Percentiles rank a stretch among this genome's conserved stretches.
phyloP scores from a whole-genome alignment of 2,329 filamentous ascomycete genomes.

The Botrytis elliptica region DNA sequence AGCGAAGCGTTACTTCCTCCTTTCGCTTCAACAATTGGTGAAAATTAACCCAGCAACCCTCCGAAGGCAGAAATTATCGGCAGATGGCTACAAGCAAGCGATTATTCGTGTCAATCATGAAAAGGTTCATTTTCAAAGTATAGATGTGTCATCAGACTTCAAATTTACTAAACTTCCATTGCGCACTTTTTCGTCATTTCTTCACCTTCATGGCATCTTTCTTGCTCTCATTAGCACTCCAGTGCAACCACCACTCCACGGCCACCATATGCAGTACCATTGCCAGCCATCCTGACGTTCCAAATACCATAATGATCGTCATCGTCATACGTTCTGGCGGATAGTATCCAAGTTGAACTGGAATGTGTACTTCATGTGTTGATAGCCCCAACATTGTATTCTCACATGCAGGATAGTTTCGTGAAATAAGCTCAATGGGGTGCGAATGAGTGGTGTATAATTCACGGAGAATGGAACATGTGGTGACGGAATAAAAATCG shows the following conservation, averaged over 20 bases:
- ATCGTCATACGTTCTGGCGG: background rate
- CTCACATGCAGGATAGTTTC: slow-evolving; percentile 5
- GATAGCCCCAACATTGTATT: background rate
- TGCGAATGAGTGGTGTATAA: slow-evolving; percentile 2
- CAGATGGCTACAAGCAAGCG: background rate
- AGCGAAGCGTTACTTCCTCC: background rate
- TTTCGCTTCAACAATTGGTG: background rate
- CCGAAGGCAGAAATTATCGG: background rate
- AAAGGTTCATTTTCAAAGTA: too few relatives aligned
- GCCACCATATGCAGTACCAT: background rate
- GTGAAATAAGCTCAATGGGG: background rate
- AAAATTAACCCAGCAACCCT: background rate
- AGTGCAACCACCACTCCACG: slow-evolving; percentile 2
- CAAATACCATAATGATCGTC: background rate
- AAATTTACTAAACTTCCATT: background rate
- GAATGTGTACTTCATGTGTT: background rate
- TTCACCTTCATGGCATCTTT: background rate
- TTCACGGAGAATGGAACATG: background rate
- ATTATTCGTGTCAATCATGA: background rate
- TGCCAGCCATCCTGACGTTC: background rate
- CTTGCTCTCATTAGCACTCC: background rate
- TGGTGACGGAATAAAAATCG: slow-evolving; percentile 1
- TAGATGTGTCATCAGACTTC: background rate
- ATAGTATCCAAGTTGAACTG: background rate
- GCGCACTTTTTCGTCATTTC: background rate